Base-by-base conservation (phyloP, 371 early-diverging fungal species). In the Mucor velutinosus region DNA sequence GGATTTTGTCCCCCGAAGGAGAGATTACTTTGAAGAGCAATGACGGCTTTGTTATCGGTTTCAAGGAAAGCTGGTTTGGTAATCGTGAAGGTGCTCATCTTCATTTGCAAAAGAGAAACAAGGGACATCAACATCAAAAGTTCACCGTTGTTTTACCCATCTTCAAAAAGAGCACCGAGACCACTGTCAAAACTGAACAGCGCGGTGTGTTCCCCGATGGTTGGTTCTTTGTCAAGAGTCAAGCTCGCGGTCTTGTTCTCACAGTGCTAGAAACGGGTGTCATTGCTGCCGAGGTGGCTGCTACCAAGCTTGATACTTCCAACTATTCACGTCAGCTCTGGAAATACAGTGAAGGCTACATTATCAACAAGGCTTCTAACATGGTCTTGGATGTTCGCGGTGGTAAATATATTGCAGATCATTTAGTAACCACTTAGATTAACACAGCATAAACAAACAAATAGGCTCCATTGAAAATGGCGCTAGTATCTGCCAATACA, bases 151-250 rank as follows among this genome's bases (percentile, higher is more conserved):
- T 78, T 21, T 66, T 82, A 17, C 83, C 83, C 35, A 57, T 82
- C 17, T 75, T 78, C 67, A 82, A 77, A 37, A 81, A 76, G 41
- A 60, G 64, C 11, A 58, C 62, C 1, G 62, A 64, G 14, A 60
- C 60, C 27, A 37, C 53, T 14, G 63, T 69, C 33, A 63, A 70
- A 30, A 49, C 62, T 43, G 75, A 77, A 49, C 66, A 57, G 6
- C 59, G 60, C 12, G 74, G 75, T 35, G 70, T 78, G 53, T 89
- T 89, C 76, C 89, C 89, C 39, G 73, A 76, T 23, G 82, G 82
- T 43, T 86, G 83, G 80, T 87, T 89, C 77, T 89, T 86, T 70
- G 78, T 89, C 70, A 89, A 86, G 72, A 84, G 80, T 77, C 89
- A 68, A 67, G 81, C 78, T 15, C 77, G 75, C 11, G 77, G 78